Percentiles rank a stretch among this genome's conserved stretches.
These are phyloP conservation scores for Apiospora aurea DNA, from an alignment of 2,329 filamentous ascomycete genomes.

Conservation along the genomic window DNA sequence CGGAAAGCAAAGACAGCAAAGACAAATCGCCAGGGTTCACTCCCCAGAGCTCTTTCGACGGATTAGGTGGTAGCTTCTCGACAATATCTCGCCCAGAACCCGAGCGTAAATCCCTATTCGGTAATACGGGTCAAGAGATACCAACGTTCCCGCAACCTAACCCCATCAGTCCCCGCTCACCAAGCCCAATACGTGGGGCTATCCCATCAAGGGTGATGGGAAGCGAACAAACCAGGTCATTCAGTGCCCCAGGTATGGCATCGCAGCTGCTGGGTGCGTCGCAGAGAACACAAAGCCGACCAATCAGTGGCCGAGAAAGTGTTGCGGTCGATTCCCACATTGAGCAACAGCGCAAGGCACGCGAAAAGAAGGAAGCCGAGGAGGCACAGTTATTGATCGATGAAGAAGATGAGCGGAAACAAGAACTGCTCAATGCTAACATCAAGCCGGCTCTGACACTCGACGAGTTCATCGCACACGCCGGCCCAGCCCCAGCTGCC, in stretches of 20 bases:
- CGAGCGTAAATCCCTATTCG: slow-evolving; percentile 58
- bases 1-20: slow-evolving; percentile 44
- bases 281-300: slow-evolving; percentile 47
- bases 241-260: slow-evolving; percentile 66
- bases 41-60: slow-evolving; percentile 65
- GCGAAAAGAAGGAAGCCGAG: slow-evolving; percentile 63
- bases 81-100: slow-evolving; percentile 54
- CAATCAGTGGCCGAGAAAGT: slow-evolving; percentile 48
- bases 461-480: slow-evolving; percentile 72
- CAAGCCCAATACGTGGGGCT: slow-evolving; percentile 71
- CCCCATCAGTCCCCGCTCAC: slow-evolving; percentile 70
- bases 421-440: slow-evolving; percentile 66
- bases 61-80: slow-evolving; percentile 55
- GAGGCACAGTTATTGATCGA: slow-evolving; percentile 66
- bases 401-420: slow-evolving; percentile 74
- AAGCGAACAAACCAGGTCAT: slow-evolving; percentile 61
- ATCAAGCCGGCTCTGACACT: slow-evolving; percentile 67
- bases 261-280: slow-evolving; percentile 57
- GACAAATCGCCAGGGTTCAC: slow-evolving; percentile 59
- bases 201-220: slow-evolving; percentile 58
- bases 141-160: slow-evolving; percentile 63
- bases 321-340: slow-evolving; percentile 55
- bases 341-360: slow-evolving; percentile 58
- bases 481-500: slow-evolving; percentile 59
- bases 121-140: slow-evolving; percentile 57